Evolutionary conservation across 1,284 basidiomycete genomes (phyloP).

Genomic region (Heterobasidion annosum): DNA sequence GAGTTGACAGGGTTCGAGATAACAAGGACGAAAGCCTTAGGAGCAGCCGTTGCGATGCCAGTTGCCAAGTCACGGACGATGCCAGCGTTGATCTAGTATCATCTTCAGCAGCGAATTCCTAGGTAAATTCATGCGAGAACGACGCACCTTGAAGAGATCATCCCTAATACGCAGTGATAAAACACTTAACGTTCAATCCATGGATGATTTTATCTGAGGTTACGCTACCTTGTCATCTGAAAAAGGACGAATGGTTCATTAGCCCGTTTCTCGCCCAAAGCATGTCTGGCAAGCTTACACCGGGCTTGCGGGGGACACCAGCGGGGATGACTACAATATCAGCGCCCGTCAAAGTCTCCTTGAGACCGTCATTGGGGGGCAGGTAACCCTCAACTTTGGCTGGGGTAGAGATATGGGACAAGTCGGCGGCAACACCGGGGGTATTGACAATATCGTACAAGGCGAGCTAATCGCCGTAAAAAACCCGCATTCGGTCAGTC

Average conservation of each 20-base stretch:
- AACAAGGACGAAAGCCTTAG: conserved; percentile 91
- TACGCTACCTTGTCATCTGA: conserved; percentile 67
- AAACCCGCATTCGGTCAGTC: neutral
- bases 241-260: conserved; percentile 4
- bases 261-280: conserved; percentile 2
- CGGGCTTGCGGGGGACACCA: conserved; percentile 94
- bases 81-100: conserved; percentile 84
- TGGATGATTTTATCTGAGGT: conserved; percentile 3
- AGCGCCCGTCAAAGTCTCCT: conserved; percentile 78
- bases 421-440: conserved; percentile 92
- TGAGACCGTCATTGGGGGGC: conserved; percentile 70
- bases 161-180: conserved; percentile 46
- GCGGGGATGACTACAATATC: conserved; percentile 95
- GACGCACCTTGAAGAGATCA: conserved; percentile 82
- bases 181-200: neutral
- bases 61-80: conserved; percentile 93
- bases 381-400: conserved; percentile 75
- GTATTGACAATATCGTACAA: conserved; percentile 97
- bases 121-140: neutral
- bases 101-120: neutral
- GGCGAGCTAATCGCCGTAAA: conserved; percentile 43
- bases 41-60: conserved; percentile 77
- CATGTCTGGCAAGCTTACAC: conserved; percentile 38
- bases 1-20: conserved; percentile 98
- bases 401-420: conserved; percentile 82